Conservation (phyloP, 148 eudicot species). For the Rhododendron williamsianum region DNA sequence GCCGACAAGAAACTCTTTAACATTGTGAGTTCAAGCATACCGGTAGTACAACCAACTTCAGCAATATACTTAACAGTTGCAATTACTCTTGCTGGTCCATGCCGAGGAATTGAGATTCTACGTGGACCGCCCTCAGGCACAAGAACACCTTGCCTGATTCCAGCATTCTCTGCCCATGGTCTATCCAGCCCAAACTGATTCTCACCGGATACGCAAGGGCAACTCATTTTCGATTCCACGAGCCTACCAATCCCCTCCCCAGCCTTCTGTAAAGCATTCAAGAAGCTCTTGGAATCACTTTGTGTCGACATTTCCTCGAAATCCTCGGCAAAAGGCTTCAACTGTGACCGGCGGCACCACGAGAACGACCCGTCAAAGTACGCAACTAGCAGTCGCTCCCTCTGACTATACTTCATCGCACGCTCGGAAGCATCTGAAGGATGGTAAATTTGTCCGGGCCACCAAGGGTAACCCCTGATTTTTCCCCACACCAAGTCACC, state of each 20-base stretch:
- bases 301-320: conserved; percentile 53
- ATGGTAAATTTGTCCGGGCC: conserved; percentile 75
- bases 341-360: conserved; percentile 64
- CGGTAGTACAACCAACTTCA: conserved; percentile 5
- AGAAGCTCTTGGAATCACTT: conserved; percentile 43
- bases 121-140: conserved; percentile 32
- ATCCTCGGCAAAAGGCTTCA: conserved; percentile 60
- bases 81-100: conserved; percentile 35
- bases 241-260: conserved; percentile 39
- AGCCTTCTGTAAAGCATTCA: conserved; percentile 44
- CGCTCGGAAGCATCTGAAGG: conserved; percentile 54
- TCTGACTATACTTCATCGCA: conserved; percentile 38
- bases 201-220: conserved; percentile 25
- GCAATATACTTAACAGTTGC: conserved; percentile 29
- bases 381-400: conserved; percentile 55
- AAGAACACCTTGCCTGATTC: conserved; percentile 48
- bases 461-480: conserved; percentile 66
- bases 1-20: conserved; percentile 49
- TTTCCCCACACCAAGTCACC: conserved; percentile 84
- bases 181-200: conserved; percentile 16
- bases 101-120: conserved; percentile 21
- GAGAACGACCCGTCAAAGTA: conserved; percentile 72
- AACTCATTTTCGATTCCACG: conserved; percentile 36
- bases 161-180: conserved; percentile 41
- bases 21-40: conserved; percentile 36